These are phyloP conservation scores for Aspergillus pseudotamarii DNA, from an alignment of 2,329 filamentous ascomycete species.

Conservation along the genomic window DNA sequence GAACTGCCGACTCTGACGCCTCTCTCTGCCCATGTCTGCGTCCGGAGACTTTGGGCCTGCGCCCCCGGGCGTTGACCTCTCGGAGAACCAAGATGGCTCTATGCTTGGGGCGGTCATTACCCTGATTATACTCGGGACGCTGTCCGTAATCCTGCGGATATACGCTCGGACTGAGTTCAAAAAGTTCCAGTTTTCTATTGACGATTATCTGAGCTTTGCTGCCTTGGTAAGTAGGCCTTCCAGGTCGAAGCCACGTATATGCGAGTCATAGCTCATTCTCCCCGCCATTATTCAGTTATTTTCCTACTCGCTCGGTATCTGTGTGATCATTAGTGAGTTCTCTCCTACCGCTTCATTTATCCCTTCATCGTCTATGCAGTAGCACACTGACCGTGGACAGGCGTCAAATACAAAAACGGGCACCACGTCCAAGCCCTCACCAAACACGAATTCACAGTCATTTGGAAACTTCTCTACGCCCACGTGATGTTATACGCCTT, in stretches of 20 bases:
- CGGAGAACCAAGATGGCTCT: not conserved
- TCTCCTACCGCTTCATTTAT: not conserved
- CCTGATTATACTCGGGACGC: not conserved
- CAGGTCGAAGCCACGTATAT: not conserved
- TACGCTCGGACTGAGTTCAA: not conserved
- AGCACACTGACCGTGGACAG: not conserved
- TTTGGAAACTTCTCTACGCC: conserved; percentile 8
- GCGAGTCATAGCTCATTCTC: not conserved
- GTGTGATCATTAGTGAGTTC: not conserved
- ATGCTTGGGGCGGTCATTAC: not conserved
- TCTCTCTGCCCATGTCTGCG: not conserved
- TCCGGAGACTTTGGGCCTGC: not conserved
- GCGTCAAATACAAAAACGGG: not conserved
- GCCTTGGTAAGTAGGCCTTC: not conserved
- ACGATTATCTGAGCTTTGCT: not conserved
- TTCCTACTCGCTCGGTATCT: not conserved
- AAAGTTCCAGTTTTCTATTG: not conserved
- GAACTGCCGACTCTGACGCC: not conserved
- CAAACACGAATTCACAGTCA: not conserved
- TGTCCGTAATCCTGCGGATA: not conserved
- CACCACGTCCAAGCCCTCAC: not conserved
- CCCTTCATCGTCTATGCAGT: not conserved
- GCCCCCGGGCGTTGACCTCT: not conserved
- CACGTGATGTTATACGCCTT: conserved; percentile 7
- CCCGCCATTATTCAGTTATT: not conserved